phyloP scores from a whole-genome alignment of 352 stramenopile species.

The Phytophthora tubulina region DNA sequence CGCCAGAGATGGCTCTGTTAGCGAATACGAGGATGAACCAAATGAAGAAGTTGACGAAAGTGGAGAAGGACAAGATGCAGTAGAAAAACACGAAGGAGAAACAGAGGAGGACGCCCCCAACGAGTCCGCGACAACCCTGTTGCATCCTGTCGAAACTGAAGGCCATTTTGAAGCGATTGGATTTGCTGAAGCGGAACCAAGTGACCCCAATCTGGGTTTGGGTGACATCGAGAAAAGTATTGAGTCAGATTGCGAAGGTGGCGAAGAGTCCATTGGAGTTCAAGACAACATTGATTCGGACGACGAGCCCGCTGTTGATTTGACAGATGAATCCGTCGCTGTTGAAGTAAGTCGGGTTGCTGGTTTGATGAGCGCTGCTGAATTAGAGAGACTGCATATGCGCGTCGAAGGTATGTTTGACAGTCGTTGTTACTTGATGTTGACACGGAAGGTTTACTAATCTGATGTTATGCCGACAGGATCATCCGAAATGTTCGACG shows the following conservation, averaged over 20 bases:
- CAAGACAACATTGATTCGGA: background rate
- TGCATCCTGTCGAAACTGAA: background rate
- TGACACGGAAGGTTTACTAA: background rate
- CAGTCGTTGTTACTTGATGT: background rate
- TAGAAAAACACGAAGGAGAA: background rate
- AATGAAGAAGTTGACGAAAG: background rate
- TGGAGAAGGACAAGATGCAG: background rate
- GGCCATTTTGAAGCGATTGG: background rate
- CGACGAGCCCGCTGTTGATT: background rate
- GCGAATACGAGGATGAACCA: background rate
- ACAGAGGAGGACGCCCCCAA: background rate
- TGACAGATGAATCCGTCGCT: background rate
- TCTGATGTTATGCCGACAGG: conserved; percentile 8
- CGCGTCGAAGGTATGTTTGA: background rate
- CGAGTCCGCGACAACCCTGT: background rate
- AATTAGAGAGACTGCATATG: background rate
- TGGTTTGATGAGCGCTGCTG: background rate
- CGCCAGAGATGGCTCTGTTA: background rate
- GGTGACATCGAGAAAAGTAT: background rate
- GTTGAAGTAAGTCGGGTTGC: background rate
- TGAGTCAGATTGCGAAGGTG: background rate
- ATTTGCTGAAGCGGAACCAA: background rate
- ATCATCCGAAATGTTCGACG: background rate
- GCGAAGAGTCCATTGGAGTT: background rate
- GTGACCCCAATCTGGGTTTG: background rate